These are phyloP conservation scores for Fomitopsis pulvina DNA, from an alignment of 768 basidiomycete genomes.

Conservation along the genomic window DNA sequence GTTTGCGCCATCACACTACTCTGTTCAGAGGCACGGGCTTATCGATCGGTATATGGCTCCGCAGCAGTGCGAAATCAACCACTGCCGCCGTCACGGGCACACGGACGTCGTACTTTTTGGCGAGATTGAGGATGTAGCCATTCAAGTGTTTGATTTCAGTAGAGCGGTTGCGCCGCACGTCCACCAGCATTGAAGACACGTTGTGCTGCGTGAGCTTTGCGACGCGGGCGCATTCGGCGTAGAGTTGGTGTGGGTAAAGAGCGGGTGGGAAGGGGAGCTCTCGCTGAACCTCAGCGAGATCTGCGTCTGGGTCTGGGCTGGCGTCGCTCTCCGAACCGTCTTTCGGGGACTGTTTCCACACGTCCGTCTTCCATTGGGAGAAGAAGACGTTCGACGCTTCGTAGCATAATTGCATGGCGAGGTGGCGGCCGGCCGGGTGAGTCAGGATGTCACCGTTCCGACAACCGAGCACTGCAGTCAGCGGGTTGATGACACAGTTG, in stretches of 20 bases:
- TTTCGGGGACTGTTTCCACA: slow-evolving; percentile 17
- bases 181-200: slow-evolving; percentile 75
- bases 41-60: slow-evolving; percentile 39
- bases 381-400: slow-evolving; percentile 69
- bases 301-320: slow-evolving; percentile 13
- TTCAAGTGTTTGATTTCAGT: slow-evolving; percentile 84
- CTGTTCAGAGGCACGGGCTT: background rate
- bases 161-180: slow-evolving; percentile 48
- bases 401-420: slow-evolving; percentile 51
- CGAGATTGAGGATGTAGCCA: slow-evolving; percentile 70
- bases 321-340: slow-evolving; percentile 13
- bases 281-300: background rate
- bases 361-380: slow-evolving; percentile 31
- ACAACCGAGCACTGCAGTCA: slow-evolving; percentile 77
- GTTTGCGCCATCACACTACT: background rate
- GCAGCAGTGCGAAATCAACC: slow-evolving; percentile 53
- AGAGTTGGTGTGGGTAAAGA: slow-evolving; percentile 40
- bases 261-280: slow-evolving; percentile 38
- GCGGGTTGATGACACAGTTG: slow-evolving; percentile 78
- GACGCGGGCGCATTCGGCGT: slow-evolving; percentile 52
- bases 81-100: slow-evolving; percentile 56
- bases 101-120: slow-evolving; percentile 44
- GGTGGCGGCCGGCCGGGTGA: slow-evolving; percentile 31
- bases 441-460: slow-evolving; percentile 70
- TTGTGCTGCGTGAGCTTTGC: slow-evolving; percentile 54